Evolutionary conservation across 2,329 filamentous ascomycete species (phyloP), one percentile per base, ranked within the genome.

Genomic region (Orbilia oligospora): DNA sequence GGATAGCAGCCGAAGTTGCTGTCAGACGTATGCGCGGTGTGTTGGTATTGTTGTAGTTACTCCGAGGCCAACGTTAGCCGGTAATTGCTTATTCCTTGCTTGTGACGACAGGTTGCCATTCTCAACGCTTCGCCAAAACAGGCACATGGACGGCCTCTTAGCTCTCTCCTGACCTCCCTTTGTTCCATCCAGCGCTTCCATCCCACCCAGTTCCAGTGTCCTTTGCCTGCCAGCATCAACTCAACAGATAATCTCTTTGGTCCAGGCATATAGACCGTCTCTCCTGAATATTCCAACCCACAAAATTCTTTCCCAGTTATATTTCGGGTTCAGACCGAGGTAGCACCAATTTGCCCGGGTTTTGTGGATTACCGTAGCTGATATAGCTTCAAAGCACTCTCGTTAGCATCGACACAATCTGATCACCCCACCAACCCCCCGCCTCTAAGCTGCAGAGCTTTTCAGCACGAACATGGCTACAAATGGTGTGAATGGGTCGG

Each of bases 401-500:
- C 41, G 46, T 33, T 51, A 61, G 30, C 41, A 58, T 61, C 49
- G 27, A 51, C 38, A 22, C 44, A 46, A 46, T 27, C 20, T 38
- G 3, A 51, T 27, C 8, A 22, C 61, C 58, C 48, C 55, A 14
- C 58, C 20, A 44, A 18, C 41, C 18, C 56, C 36, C 48, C 38
- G 49, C 18, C 33, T 65, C 41, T 16, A 58, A 27, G 10, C 67
- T n/a, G 44, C 38, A 8, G 48, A 20, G 63, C 27, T 63, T 58
- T 46, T 46, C 44, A 30, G 41, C 27, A 30, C 58, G 24, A 8
- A 51, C 18, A 76, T 76, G 63, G 33, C 82, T 81, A 91, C 93
- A 90, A 97, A 96, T 86, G 91, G 91, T 84, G 92, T 95, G 84
- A 94, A 95, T 85, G 91, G 92, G 82, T 87, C 89, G 70, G 90